Evolutionary conservation across 1,284 basidiomycete species (phyloP).

Genomic region (Cryptococcus sp.): DNA sequence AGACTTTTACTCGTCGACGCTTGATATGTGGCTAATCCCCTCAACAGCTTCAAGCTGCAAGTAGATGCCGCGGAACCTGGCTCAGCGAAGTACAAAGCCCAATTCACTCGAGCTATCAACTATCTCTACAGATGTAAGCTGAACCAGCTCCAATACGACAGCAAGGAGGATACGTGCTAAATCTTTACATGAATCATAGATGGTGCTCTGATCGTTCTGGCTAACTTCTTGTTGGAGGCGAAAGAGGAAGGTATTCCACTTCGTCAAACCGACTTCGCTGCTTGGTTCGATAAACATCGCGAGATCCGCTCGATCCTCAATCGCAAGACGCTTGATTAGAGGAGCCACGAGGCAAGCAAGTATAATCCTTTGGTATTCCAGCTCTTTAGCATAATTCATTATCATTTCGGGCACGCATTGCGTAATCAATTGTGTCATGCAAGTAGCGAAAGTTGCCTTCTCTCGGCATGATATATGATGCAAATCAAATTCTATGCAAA

Average conservation of each 20-base stretch:
- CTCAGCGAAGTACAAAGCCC: constrained; percentile 70
- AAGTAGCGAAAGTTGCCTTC: too few species aligned
- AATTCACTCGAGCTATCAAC: constrained; percentile 75
- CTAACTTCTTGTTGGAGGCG: constrained; percentile 90
- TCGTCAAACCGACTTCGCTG: constrained; percentile 63
- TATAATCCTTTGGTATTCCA: not conserved
- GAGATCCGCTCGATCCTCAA: constrained; percentile 80
- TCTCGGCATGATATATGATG: too few species aligned
- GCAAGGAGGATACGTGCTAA: not conserved
- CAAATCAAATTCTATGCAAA: not conserved
- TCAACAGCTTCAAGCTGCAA: constrained; percentile 85
- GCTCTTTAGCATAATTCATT: not conserved
- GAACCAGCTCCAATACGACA: too few species aligned
- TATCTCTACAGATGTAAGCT: constrained; percentile 65
- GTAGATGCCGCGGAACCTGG: constrained; percentile 78
- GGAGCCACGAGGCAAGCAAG: not conserved
- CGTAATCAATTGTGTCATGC: not conserved
- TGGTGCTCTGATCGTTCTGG: constrained; percentile 89
- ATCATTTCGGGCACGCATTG: too few species aligned
- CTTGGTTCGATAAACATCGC: constrained; percentile 77
- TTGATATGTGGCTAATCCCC: not conserved
- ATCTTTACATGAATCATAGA: constrained; percentile 59
- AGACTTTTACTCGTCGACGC: not conserved
- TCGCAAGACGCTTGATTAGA: constrained; percentile 70
- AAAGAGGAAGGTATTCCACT: constrained; percentile 55